phyloP scores from a whole-genome alignment of 1,139 yeast genomes.

The Meyerozyma athensensis region DNA sequence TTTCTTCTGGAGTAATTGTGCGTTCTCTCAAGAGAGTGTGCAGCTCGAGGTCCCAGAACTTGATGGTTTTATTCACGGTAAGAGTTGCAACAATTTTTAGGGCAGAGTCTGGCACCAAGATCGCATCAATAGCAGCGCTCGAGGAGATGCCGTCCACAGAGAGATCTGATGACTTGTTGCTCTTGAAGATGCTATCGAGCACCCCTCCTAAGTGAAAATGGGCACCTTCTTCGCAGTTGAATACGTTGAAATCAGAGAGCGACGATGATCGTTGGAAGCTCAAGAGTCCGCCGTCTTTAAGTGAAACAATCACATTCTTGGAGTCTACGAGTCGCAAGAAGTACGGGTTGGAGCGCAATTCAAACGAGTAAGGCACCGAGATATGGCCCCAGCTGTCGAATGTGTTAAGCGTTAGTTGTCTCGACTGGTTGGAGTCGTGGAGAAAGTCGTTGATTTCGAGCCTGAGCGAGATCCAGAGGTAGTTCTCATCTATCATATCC shows the following conservation, averaged over 20 bases:
- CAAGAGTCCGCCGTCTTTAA: constrained; percentile 69
- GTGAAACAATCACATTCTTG: constrained; percentile 45
- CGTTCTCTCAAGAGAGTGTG: constrained; percentile 5
- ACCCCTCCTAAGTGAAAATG: constrained; percentile 7
- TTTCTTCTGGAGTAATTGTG: constrained; percentile 11
- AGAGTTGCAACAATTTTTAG: constrained; percentile 8
- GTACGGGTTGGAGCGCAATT: constrained; percentile 56
- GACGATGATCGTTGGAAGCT: constrained; percentile 39
- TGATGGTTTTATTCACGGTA: constrained; percentile 9
- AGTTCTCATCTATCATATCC: constrained; percentile 19
- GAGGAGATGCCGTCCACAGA: constrained; percentile 27
- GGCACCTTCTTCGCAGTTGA: constrained; percentile 44
- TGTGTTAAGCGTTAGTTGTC: constrained; percentile 21
- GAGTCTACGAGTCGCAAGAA: constrained; percentile 44
- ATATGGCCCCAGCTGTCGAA: constrained; percentile 56
- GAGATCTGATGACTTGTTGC: constrained; percentile 11
- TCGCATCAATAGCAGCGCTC: constrained; percentile 30
- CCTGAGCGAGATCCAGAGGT: constrained; percentile 12
- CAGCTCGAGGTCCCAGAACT: constrained; percentile 9
- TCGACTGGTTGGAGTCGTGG: constrained; percentile 9
- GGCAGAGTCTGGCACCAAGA: constrained; percentile 8
- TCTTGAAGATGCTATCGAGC: constrained; percentile 9
- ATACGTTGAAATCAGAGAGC: constrained; percentile 43
- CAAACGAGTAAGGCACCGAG: constrained; percentile 71
- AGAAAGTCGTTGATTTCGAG: constrained; percentile 14